A percentile compares a stretch with the other conserved stretches of the same genome.
Conservation (phyloP, 371 early-diverging fungal species). For the Mucor racemosus region DNA sequence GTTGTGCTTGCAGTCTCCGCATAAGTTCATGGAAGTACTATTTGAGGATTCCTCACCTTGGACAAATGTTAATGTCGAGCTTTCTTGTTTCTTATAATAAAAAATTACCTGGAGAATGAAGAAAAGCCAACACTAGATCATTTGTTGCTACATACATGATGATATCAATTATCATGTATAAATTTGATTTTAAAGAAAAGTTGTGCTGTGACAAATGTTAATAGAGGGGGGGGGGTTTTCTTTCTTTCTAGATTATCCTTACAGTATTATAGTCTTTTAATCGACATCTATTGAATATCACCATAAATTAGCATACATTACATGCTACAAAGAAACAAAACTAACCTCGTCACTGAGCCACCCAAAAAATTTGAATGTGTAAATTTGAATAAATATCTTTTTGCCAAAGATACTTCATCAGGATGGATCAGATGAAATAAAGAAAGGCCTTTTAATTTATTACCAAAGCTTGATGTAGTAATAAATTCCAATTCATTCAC, state of each 20-base stretch:
- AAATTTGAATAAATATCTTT: constrained; percentile 56
- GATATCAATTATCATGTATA: constrained; percentile 57
- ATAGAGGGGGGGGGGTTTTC: not conserved
- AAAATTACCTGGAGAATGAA: constrained; percentile 41
- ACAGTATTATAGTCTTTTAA: constrained; percentile 22
- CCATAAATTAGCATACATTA: not conserved
- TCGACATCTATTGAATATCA: constrained; percentile 30
- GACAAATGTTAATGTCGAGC: not conserved
- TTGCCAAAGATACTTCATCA: constrained; percentile 59
- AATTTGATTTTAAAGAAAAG: not conserved
- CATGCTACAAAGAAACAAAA: not conserved
- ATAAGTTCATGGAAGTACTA: not conserved
- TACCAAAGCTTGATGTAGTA: constrained; percentile 23
- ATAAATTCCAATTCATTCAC: constrained; percentile 30
- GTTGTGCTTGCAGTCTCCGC: not conserved
- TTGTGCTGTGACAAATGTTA: not conserved
- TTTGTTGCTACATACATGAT: constrained; percentile 66
- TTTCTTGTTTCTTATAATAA: not conserved
- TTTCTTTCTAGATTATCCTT: constrained; percentile 12
- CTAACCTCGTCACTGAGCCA: constrained; percentile 66
- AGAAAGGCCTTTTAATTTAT: constrained; percentile 39
- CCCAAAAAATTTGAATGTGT: constrained; percentile 48
- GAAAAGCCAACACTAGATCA: constrained; percentile 57
- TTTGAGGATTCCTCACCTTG: not conserved
- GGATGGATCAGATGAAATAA: constrained; percentile 67